Evolutionary conservation across 805 yeast species (phyloP), one percentile per base, ranked within the genome.

Genomic region (Wickerhamomyces hampshirensis): DNA sequence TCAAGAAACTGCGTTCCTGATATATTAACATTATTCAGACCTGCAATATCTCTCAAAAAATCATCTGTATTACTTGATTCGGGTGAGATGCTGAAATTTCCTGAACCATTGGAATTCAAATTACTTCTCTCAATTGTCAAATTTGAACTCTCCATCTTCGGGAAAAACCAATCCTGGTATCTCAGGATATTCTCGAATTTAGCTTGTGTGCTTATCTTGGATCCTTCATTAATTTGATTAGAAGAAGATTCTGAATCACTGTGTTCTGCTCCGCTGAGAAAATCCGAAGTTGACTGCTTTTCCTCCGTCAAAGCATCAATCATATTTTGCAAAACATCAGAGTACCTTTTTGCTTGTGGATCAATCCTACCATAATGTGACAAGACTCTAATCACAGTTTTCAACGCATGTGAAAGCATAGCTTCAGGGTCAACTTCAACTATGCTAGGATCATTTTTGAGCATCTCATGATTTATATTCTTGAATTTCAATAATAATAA

Each of bases 91-190:
- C n/a, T n/a, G n/a, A n/a, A n/a, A n/a, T n/a, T n/a, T n/a, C n/a
- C n/a, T n/a, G n/a, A 15, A 5, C 19, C 15, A 10, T 13, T 18
- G 8, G 28, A 23, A 5, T n/a, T n/a, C n/a, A n/a, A n/a, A n/a
- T n/a, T n/a, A n/a, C n/a, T n/a, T n/a, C n/a, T n/a, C n/a, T n/a
- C n/a, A n/a, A n/a, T n/a, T n/a, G n/a, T n/a, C n/a, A n/a, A n/a
- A n/a, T n/a, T n/a, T n/a, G n/a, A 14, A 17, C 32, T 26, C 8
- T 41, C 47, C 11, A 45, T 19, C 13, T 32, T 40, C 6, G 55
- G 52, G 19, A 50, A 48, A 15, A 53, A 23, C 55, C 54, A 50
- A 19, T 53, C 58, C 26, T 50, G 53, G 33, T 46, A 50, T 19
- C 43, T 42, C n/a, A 49, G 23, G 11, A 50, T 48, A 19, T 39